Base-by-base conservation (phyloP, 2,329 filamentous ascomycete genomes). In the Ascochyta viciae-villosae region DNA sequence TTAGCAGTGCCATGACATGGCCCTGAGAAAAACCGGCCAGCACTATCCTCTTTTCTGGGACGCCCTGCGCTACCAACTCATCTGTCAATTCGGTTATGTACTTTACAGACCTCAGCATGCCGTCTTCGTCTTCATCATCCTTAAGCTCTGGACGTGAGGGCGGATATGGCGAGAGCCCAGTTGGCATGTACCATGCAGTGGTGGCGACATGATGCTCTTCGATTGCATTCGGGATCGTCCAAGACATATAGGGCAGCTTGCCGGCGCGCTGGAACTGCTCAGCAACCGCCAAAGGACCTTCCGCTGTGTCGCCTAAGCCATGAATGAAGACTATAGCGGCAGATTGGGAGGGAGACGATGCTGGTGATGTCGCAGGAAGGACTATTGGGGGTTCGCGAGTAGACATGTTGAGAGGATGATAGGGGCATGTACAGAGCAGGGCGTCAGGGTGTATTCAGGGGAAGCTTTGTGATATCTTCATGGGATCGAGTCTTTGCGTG, bases 211-310 rank as follows among this genome's bases (percentile, higher is more conserved):
- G 79, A 52, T 72, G 76, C 62, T 82, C 78, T 35, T 80, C 74
- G 38, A 75, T 71, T 3, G 82, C 81, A 50, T 81, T 82, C 13
- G 82, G 81, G 26, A 84, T 75, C 37, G 82, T 70, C 81, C 81
- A 83, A 43, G 75, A 73, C 60, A 82, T 67, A 62, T 82, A 75
- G 0, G 79, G 75, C 5, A 83, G 73, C 66, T 83, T 83, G 56
- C 71, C 68, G 40, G 78, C 78, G 35, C 76, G 64, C 55, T 82
- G 80, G 61, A 83, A 82, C 60, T 82, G 80, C 26, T 77, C 73
- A 15, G 78, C 77, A 54, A 78, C 80, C 71, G 57, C 77, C 73
- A 29, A 79, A 4, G 53, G 66, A 4, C 78, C 79, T 43, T 77
- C 71, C 15, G 78, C 80, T 49, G 77, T 78, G 54, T 82, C 80